Conservation (phyloP, 2,329 filamentous ascomycete genomes). For the Fusarium illudens region DNA sequence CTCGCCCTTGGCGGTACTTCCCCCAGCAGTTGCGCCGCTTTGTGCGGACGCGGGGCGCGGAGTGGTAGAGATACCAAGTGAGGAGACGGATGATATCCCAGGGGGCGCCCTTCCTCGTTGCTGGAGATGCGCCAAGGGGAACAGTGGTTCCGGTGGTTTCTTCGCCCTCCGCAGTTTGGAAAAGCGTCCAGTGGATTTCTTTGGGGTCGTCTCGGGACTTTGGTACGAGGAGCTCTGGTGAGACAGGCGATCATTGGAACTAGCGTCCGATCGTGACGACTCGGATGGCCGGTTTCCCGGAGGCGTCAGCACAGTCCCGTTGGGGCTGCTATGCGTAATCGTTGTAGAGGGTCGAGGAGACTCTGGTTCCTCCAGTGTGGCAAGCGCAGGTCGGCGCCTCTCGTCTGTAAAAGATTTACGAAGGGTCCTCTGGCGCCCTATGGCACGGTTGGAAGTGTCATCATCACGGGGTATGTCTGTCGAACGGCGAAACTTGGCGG, state of each 20-base stretch:
- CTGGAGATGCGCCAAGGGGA: slow-evolving; percentile 86
- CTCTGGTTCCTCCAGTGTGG: slow-evolving; percentile 65
- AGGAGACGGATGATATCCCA: slow-evolving; percentile 52
- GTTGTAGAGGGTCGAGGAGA: slow-evolving; percentile 45
- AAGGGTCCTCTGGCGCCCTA: slow-evolving; percentile 32
- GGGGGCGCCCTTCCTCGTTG: slow-evolving; percentile 64
- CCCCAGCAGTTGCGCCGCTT: slow-evolving; percentile 39
- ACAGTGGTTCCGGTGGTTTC: slow-evolving; percentile 78
- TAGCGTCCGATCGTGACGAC: slow-evolving; percentile 89
- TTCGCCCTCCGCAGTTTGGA: slow-evolving; percentile 83
- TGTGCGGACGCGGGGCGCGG: slow-evolving; percentile 49
- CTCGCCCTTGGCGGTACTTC: slow-evolving; percentile 31
- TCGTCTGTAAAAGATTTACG: slow-evolving; percentile 58
- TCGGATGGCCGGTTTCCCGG: slow-evolving; percentile 64
- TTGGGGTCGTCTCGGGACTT: slow-evolving; percentile 67
- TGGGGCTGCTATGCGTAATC: slow-evolving; percentile 38
- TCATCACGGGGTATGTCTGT: slow-evolving; percentile 55
- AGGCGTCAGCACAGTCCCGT: slow-evolving; percentile 58
- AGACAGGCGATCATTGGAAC: slow-evolving; percentile 72
- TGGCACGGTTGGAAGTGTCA: slow-evolving; percentile 16
- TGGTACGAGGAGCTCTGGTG: slow-evolving; percentile 63
- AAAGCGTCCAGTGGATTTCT: slow-evolving; percentile 75
- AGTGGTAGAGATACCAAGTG: slow-evolving; percentile 49
- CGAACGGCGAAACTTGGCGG: slow-evolving; percentile 62
- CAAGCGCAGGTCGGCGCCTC: slow-evolving; percentile 43